Conservation (phyloP, 495 filamentous ascomycete genomes). For the Cryomyces antarcticus region DNA sequence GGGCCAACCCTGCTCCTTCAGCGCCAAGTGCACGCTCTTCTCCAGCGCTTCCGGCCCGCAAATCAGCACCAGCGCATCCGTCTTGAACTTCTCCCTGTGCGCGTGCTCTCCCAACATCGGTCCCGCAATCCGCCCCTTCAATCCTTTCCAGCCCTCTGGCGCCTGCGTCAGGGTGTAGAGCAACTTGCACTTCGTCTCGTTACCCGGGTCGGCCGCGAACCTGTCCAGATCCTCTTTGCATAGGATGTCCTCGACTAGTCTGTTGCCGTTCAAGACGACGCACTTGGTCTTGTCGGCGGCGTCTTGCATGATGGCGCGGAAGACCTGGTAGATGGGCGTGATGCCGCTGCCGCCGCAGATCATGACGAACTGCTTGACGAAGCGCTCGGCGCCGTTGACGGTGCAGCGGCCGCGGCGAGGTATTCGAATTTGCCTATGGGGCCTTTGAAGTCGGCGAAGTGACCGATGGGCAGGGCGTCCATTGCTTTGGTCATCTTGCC, state of each 20-base stretch:
- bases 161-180: constrained; percentile 56
- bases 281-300: constrained; percentile 37
- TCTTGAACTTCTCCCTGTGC: constrained; percentile 13
- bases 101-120: constrained; percentile 43
- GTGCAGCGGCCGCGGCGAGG: constrained; percentile 39
- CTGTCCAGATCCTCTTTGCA: constrained; percentile 56
- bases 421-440: constrained; percentile 83
- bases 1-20: constrained; percentile 52
- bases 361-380: constrained; percentile 60
- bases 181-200: constrained; percentile 37
- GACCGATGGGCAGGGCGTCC: constrained; percentile 47
- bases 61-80: constrained; percentile 48
- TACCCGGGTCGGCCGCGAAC: constrained; percentile 23
- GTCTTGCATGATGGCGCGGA: constrained; percentile 54
- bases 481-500: constrained; percentile 77
- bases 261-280: constrained; percentile 62
- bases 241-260: constrained; percentile 65
- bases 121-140: constrained; percentile 45
- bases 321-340: constrained; percentile 79
- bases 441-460: constrained; percentile 70
- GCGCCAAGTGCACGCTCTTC: constrained; percentile 37
- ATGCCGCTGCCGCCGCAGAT: constrained; percentile 79
- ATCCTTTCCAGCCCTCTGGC: constrained; percentile 42
- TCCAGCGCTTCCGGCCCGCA: constrained; percentile 74
- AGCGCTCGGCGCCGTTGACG: constrained; percentile 36